These are phyloP conservation scores for Ceratobasidium sp. DNA, from an alignment of 1,284 basidiomycete species.

Conservation along the genomic window DNA sequence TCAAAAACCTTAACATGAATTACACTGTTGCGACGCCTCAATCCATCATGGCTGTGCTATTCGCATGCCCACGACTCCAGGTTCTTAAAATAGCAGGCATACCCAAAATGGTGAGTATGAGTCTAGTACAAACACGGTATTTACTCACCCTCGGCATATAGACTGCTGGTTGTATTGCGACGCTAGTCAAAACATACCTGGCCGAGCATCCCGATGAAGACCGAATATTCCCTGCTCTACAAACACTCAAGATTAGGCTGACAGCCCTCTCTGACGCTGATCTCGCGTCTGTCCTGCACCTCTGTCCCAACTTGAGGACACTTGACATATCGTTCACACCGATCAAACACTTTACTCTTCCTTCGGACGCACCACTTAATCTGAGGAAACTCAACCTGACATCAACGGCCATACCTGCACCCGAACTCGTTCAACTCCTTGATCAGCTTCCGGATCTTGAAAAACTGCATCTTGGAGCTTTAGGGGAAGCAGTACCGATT, in stretches of 20 bases:
- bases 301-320: conserved; percentile 60
- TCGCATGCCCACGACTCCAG: conserved; percentile 56
- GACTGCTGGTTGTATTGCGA: conserved; percentile 64
- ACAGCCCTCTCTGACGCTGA: conserved; percentile 58
- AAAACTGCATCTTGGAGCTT: conserved; percentile 64
- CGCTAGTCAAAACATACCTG: conserved; percentile 42
- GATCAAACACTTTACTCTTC: conserved; percentile 51
- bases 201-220: neutral
- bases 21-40: conserved; percentile 63
- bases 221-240: conserved; percentile 43
- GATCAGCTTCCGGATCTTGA: conserved; percentile 54
- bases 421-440: conserved; percentile 56
- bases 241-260: conserved; percentile 62
- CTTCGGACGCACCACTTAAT: conserved; percentile 39
- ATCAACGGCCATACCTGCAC: conserved; percentile 58
- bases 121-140: neutral
- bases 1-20: conserved; percentile 64
- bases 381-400: conserved; percentile 69
- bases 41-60: conserved; percentile 58
- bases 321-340: conserved; percentile 71
- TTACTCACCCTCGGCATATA: conserved; percentile 46
- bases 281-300: conserved; percentile 54
- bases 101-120: conserved; percentile 60
- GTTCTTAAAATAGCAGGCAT: conserved; percentile 70
- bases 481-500: conserved; percentile 59